A percentile compares a stretch with the other conserved stretches of the same genome.
phyloP scores from a whole-genome alignment of 805 yeast species.

The Millerozyma miso region DNA sequence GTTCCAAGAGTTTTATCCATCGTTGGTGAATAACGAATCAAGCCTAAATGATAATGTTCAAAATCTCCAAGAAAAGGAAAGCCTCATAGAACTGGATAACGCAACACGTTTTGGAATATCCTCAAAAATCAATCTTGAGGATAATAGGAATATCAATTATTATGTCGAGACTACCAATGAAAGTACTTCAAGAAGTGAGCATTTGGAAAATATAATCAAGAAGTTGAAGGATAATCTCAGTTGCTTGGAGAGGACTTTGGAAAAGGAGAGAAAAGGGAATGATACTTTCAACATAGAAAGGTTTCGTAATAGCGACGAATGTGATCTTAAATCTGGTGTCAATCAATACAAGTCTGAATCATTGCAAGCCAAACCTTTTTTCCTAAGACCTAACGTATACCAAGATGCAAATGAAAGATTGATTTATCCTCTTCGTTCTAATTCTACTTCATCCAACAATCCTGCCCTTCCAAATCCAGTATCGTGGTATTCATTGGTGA shows the following conservation, averaged over 20 bases:
- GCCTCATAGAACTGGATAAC: not conserved
- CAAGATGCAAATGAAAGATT: conserved; percentile 23
- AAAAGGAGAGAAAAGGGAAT: not conserved
- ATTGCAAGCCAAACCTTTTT: too few species aligned
- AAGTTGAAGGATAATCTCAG: not conserved
- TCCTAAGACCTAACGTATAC: conserved; percentile 17
- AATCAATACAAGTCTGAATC: not conserved
- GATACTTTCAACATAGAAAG: too few species aligned
- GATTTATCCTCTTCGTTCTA: conserved; percentile 33
- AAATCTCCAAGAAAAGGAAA: not conserved
- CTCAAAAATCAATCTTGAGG: not conserved
- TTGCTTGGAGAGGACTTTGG: not conserved
- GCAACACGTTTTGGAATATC: too few species aligned
- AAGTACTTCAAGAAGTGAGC: not conserved
- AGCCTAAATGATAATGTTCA: not conserved
- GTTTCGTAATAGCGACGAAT: too few species aligned
- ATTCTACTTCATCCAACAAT: conserved; percentile 21
- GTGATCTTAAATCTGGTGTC: not conserved
- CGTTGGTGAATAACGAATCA: not conserved
- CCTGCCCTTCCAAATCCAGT: conserved; percentile 26
- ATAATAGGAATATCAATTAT: too few species aligned
- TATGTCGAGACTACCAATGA: not conserved
- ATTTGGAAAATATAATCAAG: not conserved
- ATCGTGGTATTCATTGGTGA: conserved; percentile 35
- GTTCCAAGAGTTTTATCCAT: not conserved